Conservation (phyloP, 768 basidiomycete species). For the Arthromyces matolae region DNA sequence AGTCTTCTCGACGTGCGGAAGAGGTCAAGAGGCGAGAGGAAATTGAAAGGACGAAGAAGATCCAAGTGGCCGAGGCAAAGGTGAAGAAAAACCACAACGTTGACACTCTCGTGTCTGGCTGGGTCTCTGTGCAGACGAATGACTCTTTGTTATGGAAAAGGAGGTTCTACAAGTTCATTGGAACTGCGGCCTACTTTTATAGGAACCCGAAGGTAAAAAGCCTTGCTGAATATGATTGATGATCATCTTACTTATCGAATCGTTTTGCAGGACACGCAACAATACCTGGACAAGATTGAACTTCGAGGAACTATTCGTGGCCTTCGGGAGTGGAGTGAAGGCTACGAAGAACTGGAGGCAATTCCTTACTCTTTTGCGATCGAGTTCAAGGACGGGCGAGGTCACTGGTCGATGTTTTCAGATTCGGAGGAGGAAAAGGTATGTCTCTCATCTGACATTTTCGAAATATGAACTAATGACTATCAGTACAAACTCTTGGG, state of each 20-base stretch:
- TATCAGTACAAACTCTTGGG: conserved; percentile 44
- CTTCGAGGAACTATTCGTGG: conserved; percentile 44
- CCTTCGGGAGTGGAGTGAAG: conserved; percentile 61
- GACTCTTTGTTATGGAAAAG: conserved; percentile 59
- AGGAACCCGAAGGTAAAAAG: conserved; percentile 44
- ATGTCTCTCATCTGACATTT: conserved; percentile 10
- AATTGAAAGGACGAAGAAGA: conserved; percentile 41
- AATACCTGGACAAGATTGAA: conserved; percentile 39
- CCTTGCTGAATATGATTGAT: neutral
- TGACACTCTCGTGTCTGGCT: conserved; percentile 42
- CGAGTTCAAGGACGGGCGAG: conserved; percentile 48
- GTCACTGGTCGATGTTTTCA: conserved; percentile 55
- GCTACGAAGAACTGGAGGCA: conserved; percentile 62
- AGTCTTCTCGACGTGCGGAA: conserved; percentile 41
- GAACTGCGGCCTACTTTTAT: conserved; percentile 44
- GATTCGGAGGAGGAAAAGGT: conserved; percentile 67
- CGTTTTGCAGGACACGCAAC: conserved; percentile 35
- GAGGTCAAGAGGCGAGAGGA: conserved; percentile 39
- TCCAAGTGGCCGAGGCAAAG: conserved; percentile 43
- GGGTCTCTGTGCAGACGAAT: conserved; percentile 58
- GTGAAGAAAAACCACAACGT: conserved; percentile 34
- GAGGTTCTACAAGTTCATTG: conserved; percentile 57
- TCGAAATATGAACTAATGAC: too few species aligned
- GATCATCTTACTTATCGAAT: neutral
- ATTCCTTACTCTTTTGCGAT: conserved; percentile 66